phyloP scores from a whole-genome alignment of 371 early-diverging fungal genomes.

The Lichtheimia corymbifera region DNA sequence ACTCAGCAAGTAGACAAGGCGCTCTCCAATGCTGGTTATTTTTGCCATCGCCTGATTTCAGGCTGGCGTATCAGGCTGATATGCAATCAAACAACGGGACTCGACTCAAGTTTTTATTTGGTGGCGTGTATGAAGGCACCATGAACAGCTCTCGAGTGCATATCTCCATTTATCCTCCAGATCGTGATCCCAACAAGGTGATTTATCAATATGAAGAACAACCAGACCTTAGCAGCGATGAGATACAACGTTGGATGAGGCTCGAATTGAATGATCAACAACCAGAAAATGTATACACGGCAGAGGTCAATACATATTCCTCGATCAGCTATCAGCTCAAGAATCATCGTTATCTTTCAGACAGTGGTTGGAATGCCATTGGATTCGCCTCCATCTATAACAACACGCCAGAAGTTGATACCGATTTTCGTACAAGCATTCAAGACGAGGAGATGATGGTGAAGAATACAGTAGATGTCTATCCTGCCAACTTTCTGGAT shows the following conservation, averaged over 20 bases:
- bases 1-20: background rate
- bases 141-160: background rate
- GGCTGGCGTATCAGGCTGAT: background rate
- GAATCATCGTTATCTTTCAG: background rate
- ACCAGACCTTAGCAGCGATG: background rate
- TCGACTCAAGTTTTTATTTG: conserved; percentile 1
- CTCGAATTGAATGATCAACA: conserved; percentile 1
- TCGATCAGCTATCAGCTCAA: background rate
- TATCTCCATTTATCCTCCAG: background rate
- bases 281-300: background rate
- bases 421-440: background rate
- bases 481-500: background rate
- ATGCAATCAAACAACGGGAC: background rate
- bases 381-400: background rate
- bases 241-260: background rate
- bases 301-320: background rate
- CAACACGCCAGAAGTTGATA: background rate
- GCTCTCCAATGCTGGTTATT: background rate
- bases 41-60: background rate
- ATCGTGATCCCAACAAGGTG: conserved; percentile 1
- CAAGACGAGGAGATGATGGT: background rate
- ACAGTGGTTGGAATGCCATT: background rate
- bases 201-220: background rate
- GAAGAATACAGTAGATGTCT: background rate
- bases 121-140: background rate